These are phyloP conservation scores for Pilatotrama ljubarskyi DNA, from an alignment of 768 basidiomycete species.

Conservation along the genomic window DNA sequence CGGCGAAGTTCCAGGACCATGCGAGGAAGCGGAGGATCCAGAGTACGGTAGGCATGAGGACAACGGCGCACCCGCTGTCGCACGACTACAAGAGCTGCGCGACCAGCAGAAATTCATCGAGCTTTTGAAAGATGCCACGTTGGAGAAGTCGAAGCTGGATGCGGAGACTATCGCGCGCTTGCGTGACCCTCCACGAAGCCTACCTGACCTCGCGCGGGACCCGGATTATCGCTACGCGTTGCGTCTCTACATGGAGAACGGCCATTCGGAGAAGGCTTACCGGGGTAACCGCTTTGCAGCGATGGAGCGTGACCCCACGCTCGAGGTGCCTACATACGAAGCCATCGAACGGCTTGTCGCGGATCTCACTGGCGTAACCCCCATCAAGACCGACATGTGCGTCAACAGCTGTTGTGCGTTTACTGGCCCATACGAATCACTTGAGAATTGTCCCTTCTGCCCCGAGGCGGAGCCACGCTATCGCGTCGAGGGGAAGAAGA, in stretches of 20 bases:
- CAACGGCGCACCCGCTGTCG: neutral
- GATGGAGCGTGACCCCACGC: neutral
- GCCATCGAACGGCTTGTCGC: neutral
- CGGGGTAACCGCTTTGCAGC: neutral
- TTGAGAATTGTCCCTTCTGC: constrained; percentile 31
- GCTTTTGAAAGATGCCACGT: neutral
- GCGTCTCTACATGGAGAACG: too few species aligned
- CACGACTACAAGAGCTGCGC: neutral
- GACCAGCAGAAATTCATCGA: neutral
- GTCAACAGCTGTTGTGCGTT: constrained; percentile 40
- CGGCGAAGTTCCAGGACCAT: neutral
- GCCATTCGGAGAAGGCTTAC: neutral
- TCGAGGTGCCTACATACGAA: neutral
- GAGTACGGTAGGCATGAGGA: too few species aligned
- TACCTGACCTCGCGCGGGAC: neutral
- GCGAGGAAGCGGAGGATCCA: too few species aligned
- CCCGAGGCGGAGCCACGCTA: neutral
- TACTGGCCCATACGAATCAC: constrained; percentile 36
- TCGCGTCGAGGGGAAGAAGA: neutral
- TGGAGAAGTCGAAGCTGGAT: neutral
- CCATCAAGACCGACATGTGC: constrained; percentile 43
- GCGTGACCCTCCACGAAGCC: neutral
- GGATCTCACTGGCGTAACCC: constrained; percentile 32
- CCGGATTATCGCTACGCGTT: neutral
- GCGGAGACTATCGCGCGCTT: neutral